phyloP scores from a whole-genome alignment of 2,329 filamentous ascomycete species.

The Juglanconis oblonga region DNA sequence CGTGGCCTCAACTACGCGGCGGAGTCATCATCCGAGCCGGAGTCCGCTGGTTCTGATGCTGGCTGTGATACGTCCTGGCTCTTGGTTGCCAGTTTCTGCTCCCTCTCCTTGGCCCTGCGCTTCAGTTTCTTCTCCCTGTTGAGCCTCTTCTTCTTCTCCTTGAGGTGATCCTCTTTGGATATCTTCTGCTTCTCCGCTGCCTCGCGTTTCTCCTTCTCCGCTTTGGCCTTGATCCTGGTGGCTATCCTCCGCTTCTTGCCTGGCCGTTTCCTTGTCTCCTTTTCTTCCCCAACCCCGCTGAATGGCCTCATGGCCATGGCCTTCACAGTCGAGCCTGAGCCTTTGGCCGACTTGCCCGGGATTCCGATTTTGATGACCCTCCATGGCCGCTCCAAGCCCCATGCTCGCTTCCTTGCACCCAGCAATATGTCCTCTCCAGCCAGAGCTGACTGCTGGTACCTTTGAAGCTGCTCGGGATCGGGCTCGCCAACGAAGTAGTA shows the following conservation, averaged over 20 bases:
- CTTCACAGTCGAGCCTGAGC: neutral
- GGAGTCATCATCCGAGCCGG: conserved; percentile 6
- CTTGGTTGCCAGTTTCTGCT: conserved; percentile 40
- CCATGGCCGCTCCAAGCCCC: conserved; percentile 62
- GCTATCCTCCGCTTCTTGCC: conserved; percentile 60
- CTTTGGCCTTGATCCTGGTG: conserved; percentile 43
- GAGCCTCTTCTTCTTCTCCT: conserved; percentile 60
- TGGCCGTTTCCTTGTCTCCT: conserved; percentile 41
- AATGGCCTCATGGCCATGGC: conserved; percentile 4
- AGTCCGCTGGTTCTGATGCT: neutral
- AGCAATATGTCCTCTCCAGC: conserved; percentile 48
- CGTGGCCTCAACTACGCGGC: neutral
- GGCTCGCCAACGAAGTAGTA: conserved; percentile 47
- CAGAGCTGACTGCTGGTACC: conserved; percentile 47
- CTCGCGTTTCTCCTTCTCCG: conserved; percentile 38
- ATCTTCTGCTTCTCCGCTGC: conserved; percentile 35
- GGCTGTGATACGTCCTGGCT: conserved; percentile 2
- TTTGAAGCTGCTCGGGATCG: conserved; percentile 32
- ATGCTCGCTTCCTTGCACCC: conserved; percentile 42
- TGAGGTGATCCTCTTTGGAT: conserved; percentile 54
- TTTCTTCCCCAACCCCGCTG: conserved; percentile 9
- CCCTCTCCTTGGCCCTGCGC: conserved; percentile 55
- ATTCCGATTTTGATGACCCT: conserved; percentile 45
- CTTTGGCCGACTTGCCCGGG: conserved; percentile 20
- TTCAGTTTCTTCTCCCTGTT: conserved; percentile 61